Evolutionary conservation across 2,329 filamentous ascomycete genomes (phyloP).

Genomic region (Xylariaceae sp.): DNA sequence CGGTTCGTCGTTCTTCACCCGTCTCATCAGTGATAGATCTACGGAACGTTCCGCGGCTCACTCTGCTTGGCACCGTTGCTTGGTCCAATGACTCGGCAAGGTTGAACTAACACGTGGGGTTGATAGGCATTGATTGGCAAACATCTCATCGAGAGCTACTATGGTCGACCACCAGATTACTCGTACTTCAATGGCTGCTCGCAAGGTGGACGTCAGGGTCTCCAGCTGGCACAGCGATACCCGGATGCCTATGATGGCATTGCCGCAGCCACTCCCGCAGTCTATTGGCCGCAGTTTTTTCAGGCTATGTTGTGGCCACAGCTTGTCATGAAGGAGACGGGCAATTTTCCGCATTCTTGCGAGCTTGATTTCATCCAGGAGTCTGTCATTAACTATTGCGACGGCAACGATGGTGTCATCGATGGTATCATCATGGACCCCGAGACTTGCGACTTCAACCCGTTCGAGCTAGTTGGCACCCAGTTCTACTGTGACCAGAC

Average conservation of each 20-base stretch:
- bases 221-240: conserved; percentile 43
- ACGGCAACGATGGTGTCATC: conserved; percentile 35
- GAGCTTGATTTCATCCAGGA: too few species aligned
- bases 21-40: too few species aligned
- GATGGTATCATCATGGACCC: conserved; percentile 39
- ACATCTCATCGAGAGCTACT: conserved; percentile 39
- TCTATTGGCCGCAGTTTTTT: neutral
- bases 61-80: too few species aligned
- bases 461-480: conserved; percentile 8
- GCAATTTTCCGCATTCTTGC: too few species aligned
- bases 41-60: too few species aligned
- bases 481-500: too few species aligned
- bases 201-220: conserved; percentile 48
- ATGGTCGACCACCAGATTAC: conserved; percentile 34
- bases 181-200: conserved; percentile 49
- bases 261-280: conserved; percentile 31
- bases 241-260: conserved; percentile 50
- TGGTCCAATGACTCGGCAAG: too few species aligned
- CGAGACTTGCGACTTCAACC: conserved; percentile 28
- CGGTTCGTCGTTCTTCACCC: too few species aligned
- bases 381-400: conserved; percentile 27
- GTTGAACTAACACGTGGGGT: too few species aligned
- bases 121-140: conserved; percentile 38
- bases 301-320: too few species aligned
- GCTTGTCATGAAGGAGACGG: too few species aligned